A percentile compares a stretch with the other conserved stretches of the same genome.
phyloP scores from a whole-genome alignment of 1,284 basidiomycete species.

The Heterobasidion annosum region DNA sequence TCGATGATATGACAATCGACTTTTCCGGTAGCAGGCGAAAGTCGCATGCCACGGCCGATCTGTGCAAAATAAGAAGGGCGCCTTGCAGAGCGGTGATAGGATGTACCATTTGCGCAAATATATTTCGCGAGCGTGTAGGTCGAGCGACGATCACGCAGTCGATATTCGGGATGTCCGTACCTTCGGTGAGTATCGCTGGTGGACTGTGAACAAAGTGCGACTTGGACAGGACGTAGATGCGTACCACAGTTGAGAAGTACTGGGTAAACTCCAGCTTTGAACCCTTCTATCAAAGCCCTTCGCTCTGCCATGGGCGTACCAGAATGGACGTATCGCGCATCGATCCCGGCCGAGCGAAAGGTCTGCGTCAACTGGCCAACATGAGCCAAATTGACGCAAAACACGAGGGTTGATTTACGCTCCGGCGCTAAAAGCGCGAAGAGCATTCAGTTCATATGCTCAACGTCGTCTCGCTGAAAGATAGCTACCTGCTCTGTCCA shows the following conservation, averaged over 20 bases:
- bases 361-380: slow-evolving; percentile 68
- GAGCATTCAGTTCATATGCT: background rate
- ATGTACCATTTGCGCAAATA: slow-evolving; percentile 89
- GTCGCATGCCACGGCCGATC: slow-evolving; percentile 90
- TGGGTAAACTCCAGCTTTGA: slow-evolving; percentile 69
- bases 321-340: slow-evolving; percentile 79
- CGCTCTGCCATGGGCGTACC: slow-evolving; percentile 64
- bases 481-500: slow-evolving; percentile 65
- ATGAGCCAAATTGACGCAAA: slow-evolving; percentile 84
- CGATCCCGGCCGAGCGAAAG: slow-evolving; percentile 75
- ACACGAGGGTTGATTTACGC: slow-evolving; percentile 83
- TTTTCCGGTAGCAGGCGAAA: slow-evolving; percentile 79
- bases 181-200: slow-evolving; percentile 84
- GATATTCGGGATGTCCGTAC: slow-evolving; percentile 85
- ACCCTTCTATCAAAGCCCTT: slow-evolving; percentile 56
- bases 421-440: slow-evolving; percentile 24
- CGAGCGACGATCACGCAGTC: slow-evolving; percentile 86
- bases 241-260: slow-evolving; percentile 89
- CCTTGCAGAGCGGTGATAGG: background rate
- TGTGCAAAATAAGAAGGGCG: slow-evolving; percentile 17
- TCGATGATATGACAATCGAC: slow-evolving; percentile 85
- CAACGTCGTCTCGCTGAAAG: slow-evolving; percentile 1
- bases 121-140: slow-evolving; percentile 82
- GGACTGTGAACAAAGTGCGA: background rate
- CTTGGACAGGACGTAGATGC: slow-evolving; percentile 10